These are phyloP conservation scores for Schizonepeta tenuifolia DNA, from an alignment of 257 asterid species.

Conservation along the genomic window DNA sequence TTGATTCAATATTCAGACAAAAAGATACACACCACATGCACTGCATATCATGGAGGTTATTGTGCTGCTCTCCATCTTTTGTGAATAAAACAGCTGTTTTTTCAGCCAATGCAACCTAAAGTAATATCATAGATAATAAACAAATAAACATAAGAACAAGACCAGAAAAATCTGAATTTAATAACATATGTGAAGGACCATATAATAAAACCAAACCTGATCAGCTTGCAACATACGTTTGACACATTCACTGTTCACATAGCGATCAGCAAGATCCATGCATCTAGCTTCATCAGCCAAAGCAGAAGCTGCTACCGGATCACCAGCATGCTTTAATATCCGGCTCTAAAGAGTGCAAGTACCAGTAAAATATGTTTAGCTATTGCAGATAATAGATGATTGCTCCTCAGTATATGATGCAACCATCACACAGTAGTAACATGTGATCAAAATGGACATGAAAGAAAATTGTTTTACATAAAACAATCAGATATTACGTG, in stretches of 20 bases:
- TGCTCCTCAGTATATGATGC: constrained; percentile 7
- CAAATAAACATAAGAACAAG: constrained; percentile 19
- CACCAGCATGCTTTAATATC: constrained; percentile 96
- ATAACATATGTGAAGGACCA: not conserved
- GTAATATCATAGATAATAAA: constrained; percentile 5
- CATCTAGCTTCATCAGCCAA: constrained; percentile 99
- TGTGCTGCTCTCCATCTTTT: constrained; percentile 99
- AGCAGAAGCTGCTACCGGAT: constrained; percentile 83
- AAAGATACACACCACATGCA: constrained; percentile 90
- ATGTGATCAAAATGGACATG: constrained; percentile 4
- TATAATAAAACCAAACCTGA: constrained; percentile 55
- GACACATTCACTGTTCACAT: constrained; percentile 93
- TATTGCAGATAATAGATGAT: not conserved
- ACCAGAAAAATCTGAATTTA: not conserved
- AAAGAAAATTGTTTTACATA: not conserved
- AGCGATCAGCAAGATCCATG: constrained; percentile 99
- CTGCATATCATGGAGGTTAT: constrained; percentile 97
- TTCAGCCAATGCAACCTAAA: constrained; percentile 88
- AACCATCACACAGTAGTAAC: not conserved
- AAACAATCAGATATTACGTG: no score
- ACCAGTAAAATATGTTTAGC: constrained; percentile 27
- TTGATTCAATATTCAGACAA: constrained; percentile 8
- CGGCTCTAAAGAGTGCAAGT: constrained; percentile 68
- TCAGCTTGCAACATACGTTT: constrained; percentile 99
- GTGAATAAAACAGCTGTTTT: constrained; percentile 92